Base-by-base conservation (phyloP, 768 basidiomycete species). In the Russula brevipes region DNA sequence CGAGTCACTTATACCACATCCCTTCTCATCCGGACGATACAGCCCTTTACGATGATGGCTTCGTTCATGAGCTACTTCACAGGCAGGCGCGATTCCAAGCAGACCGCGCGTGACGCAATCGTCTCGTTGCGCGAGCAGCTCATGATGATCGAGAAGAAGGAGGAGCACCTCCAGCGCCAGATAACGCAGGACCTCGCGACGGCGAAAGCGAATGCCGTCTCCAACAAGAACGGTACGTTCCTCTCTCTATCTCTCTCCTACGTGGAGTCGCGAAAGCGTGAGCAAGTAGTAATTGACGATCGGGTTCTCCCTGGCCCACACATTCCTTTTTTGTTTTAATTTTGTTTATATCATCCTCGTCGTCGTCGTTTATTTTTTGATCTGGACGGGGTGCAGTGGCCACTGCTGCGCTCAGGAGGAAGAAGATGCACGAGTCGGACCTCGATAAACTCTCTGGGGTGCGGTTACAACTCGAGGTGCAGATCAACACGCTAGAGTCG, bases 91-190 rank as follows among this genome's bases (percentile, higher is more conserved):
- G 89, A 95, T 72, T 82, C 91, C 30, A 91, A 90, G 75, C 85
- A 89, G 76, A 79, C 87, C 33, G 88, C 96, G 50, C 83, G 93
- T 66, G 92, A 97, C 73, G 92, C 97, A 53, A 99, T 99, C 74
- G 89, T 98, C 63, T 82, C 82, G 50, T 80, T 99, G 69, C 85
- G 96, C 71, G 89, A 96, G 77, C 94, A 98, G 74, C 82, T 98
- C 66, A 85, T 92, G 76, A 89, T 96, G 87, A 86, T 98, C 69
- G 94, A 98, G 84, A 99, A 98, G 92, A 98, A 96, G 81, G 97
- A 98, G 79, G 96, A 98, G 74, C 82, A 91, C 75, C 78, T 98
- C 65, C 88, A 89, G 81, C 94, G 91, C 85, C 94, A 95, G 85
- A 91, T 97, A 68, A 94, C 96, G 57, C 94, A 97, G 67, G 96